These are phyloP conservation scores for Globisporangium rhizosaccharum DNA, from an alignment of 352 stramenopile genomes.

Conservation along the genomic window DNA sequence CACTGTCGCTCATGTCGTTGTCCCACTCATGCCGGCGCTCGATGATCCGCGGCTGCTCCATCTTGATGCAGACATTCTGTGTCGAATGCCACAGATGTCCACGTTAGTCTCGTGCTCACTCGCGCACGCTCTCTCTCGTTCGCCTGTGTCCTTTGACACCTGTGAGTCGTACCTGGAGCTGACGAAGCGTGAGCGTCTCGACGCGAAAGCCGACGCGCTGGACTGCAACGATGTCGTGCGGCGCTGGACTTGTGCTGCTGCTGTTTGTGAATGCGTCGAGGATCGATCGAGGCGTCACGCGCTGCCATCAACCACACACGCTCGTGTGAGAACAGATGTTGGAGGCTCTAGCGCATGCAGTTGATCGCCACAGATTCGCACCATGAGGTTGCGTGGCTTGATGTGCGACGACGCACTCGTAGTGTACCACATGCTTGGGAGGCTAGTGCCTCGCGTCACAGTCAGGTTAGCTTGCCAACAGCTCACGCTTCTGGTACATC, in stretches of 20 bases:
- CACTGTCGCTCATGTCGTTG: background rate
- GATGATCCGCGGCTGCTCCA: conserved; percentile 23
- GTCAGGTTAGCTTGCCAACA: background rate
- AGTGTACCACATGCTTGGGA: conserved; percentile 57
- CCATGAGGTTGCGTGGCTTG: conserved; percentile 33
- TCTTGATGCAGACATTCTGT: conserved; percentile 32
- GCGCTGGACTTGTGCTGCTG: background rate
- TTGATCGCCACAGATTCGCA: conserved; percentile 7
- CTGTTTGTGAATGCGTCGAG: conserved; percentile 19
- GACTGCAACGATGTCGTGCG: conserved; percentile 21
- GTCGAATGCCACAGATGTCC: background rate
- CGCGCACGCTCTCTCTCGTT: background rate
- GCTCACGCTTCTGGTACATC: background rate
- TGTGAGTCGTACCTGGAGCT: conserved; percentile 28
- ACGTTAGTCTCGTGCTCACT: background rate
- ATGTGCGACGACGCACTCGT: conserved; percentile 39
- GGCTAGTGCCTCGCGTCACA: conserved; percentile 17
- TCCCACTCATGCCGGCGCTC: conserved; percentile 5
- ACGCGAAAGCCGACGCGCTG: conserved; percentile 29
- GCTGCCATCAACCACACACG: conserved; percentile 13
- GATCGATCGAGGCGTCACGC: conserved; percentile 35
- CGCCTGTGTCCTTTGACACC: background rate
- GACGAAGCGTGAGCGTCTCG: conserved; percentile 13
- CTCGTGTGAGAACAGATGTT: background rate
- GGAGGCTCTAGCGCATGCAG: background rate